These are phyloP conservation scores for Aspergillus funiculosus DNA, from an alignment of 495 filamentous ascomycete genomes.

Conservation along the genomic window DNA sequence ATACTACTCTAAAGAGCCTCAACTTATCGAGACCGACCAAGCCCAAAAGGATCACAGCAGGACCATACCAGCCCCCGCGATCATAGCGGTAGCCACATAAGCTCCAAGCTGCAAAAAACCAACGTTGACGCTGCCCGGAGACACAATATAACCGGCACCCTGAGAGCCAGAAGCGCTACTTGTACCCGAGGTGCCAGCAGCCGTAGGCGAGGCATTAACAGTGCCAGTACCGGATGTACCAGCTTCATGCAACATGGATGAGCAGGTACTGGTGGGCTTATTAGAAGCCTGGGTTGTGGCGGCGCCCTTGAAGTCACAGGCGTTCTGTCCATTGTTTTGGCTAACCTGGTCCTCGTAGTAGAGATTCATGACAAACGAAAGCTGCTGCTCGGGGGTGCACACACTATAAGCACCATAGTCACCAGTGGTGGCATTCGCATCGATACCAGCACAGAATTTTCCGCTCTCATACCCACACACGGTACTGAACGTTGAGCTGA, in stretches of 20 bases:
- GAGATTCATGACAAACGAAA: constrained; percentile 70
- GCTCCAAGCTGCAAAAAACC: constrained; percentile 57
- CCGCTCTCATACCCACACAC: constrained; percentile 54
- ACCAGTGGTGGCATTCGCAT: constrained; percentile 60
- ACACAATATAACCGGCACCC: constrained; percentile 13
- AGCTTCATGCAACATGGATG: constrained; percentile 50
- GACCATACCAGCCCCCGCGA: constrained; percentile 65
- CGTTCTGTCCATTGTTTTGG: constrained; percentile 38
- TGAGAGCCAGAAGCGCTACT: constrained; percentile 15
- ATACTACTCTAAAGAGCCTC: too few species aligned
- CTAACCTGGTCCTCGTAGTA: constrained; percentile 64
- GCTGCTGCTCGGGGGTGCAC: constrained; percentile 69
- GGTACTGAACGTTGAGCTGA: constrained; percentile 61
- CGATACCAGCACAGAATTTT: constrained; percentile 65
- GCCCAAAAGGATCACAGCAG: constrained; percentile 41
- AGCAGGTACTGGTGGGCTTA: constrained; percentile 47
- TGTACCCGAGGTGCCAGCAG: constrained; percentile 23
- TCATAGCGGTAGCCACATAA: constrained; percentile 60
- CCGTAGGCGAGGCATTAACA: constrained; percentile 49
- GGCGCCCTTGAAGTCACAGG: constrained; percentile 75
- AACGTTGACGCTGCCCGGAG: constrained; percentile 40
- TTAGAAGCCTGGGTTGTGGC: constrained; percentile 48
- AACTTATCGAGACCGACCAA: background rate
- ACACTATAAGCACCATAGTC: constrained; percentile 81
- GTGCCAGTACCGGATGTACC: constrained; percentile 57